Percentiles rank a stretch among this genome's conserved stretches.
These are phyloP conservation scores for Aspergillus fijiensis DNA, from an alignment of 2,329 filamentous ascomycete species.

Conservation along the genomic window DNA sequence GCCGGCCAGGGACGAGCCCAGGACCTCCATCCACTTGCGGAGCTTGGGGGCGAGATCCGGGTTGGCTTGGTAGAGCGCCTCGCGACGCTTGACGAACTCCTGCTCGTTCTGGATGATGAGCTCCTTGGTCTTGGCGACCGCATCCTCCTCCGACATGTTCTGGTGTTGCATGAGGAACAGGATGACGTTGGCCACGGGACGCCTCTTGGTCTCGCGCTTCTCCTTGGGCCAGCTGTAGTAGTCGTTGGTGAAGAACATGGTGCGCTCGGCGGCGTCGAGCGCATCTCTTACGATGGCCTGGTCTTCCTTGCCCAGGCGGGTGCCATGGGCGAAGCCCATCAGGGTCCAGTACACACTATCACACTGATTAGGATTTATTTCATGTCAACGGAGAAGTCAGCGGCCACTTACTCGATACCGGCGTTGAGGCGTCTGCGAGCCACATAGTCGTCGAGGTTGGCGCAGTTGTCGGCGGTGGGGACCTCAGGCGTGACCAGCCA, in stretches of 20 bases:
- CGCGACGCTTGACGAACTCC: constrained; percentile 12
- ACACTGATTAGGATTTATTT: background rate
- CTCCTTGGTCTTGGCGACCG: constrained; percentile 10
- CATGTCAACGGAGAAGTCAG: background rate
- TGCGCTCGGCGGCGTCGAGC: constrained; percentile 13
- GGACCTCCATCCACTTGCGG: constrained; percentile 15
- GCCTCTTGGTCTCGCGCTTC: constrained; percentile 10
- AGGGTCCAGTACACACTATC: constrained; percentile 15
- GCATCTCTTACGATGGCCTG: constrained; percentile 13
- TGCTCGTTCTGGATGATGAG: constrained; percentile 14
- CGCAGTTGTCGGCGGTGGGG: constrained; percentile 13
- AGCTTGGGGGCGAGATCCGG: constrained; percentile 9
- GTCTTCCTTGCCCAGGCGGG: constrained; percentile 14
- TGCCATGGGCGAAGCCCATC: constrained; percentile 16
- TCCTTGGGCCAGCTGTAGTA: constrained; percentile 19
- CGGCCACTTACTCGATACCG: constrained; percentile 12
- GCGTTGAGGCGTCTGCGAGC: constrained; percentile 14
- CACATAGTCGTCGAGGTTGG: constrained; percentile 15
- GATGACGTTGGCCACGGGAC: constrained; percentile 14
- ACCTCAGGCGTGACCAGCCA: constrained; percentile 15
- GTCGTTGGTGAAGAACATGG: constrained; percentile 18
- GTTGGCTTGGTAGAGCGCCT: constrained; percentile 10
- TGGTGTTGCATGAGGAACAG: constrained; percentile 14
- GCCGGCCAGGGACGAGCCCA: constrained; percentile 12
- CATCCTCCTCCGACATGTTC: constrained; percentile 13